Evolutionary conservation across 2,329 filamentous ascomycete genomes (phyloP), one percentile per base, ranked within the genome.

Genomic region (Dactylella cylindrospora): DNA sequence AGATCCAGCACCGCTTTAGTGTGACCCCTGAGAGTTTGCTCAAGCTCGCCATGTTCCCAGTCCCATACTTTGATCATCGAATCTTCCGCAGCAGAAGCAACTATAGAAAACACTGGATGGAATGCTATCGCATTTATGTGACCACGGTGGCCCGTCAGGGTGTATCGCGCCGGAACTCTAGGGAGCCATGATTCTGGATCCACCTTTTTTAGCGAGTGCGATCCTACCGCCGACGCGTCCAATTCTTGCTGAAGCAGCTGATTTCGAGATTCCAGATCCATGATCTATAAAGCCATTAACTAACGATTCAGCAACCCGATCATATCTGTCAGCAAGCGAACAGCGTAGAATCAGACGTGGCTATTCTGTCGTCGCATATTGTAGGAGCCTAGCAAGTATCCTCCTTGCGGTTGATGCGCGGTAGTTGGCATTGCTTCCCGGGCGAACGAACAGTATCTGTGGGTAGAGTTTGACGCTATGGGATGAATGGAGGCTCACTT

Each of bases 51-150:
- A 19, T 94, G 75, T 70, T 96, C 90, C 86, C 90, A 96, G 70
- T 96, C 90, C 90, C 90, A 96, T 51, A 96, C 90, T 70, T 96
- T 96, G 72, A 97, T 95, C 5, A 87, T 95, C 50, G 83, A 87
- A 73, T 96, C 91, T 72, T 95, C 90, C 6, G 90, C 94, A 12
- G 88, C 90, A 0, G 89, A 93, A 7, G 90, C 91, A 17, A 96
- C 78, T 3, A 88, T 91, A 7, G 89, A 91, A 74, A 95, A 96
- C 25, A 93, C 79, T 0, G 90, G 90, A 71, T 96, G 90, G 71
- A 96, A 96, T 12, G 90, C 90, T 55, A 96, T 84, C 70, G 88
- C 90, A 53, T 85, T 95, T 59, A 96, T 84, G 10, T 88, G 82
- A 19, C 83, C 78, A 68, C 89, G 82, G 73, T 95, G 90, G 12